Base-by-base conservation (phyloP, 1,284 basidiomycete genomes). In the Cryptococcus maquisensis region DNA sequence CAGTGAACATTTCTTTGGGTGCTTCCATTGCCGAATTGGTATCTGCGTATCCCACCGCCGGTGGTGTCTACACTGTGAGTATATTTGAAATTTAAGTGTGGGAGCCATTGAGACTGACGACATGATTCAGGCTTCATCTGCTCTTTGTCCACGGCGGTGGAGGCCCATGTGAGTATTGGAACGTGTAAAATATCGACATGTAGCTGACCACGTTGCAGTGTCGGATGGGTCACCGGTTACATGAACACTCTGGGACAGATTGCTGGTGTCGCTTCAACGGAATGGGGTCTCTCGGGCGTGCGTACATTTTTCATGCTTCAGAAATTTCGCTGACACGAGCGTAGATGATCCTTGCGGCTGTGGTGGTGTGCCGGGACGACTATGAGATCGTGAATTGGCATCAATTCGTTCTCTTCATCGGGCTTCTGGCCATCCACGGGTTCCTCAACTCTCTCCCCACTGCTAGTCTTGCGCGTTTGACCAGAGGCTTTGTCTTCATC, bases 401-500 rank as follows among this genome's bases (percentile, higher is more conserved):
- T 74, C 80, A 82, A 13, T 87, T 92, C 40, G 87, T 87, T 12
- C 79, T 93, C 10, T 90, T 87, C 67, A 76, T 79, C 3, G 89
- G 81, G 3, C 75, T 92, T 9, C 79, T 92, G 3, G 62, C 86
- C 20, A 70, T 90, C n/a, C 87, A 90, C 64, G 87, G 88, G 2
- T 61, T 84, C 3, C 74, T 90, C 45, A 68, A 68, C 77, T 90
- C 88, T 32, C 77, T 95, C 49, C 85, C 83, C 6, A 96, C 92
- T 4, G 83, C 84, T 40, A 81, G 86, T 55, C 84, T 97, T 1
- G 90, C 92, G 0, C 80, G 80, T 32, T 77, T 95, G 60, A 88
- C 92, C 1, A 82, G 81, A 50, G 82, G 82, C 36, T 96, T 93
- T 67, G 87, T 96, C 15, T 93, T 95, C 69, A 79, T 93, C 68